A percentile compares a stretch with the other conserved stretches of the same genome.
Evolutionary conservation across 805 yeast species (phyloP).

Genomic region (Kodamaea laetipori): DNA sequence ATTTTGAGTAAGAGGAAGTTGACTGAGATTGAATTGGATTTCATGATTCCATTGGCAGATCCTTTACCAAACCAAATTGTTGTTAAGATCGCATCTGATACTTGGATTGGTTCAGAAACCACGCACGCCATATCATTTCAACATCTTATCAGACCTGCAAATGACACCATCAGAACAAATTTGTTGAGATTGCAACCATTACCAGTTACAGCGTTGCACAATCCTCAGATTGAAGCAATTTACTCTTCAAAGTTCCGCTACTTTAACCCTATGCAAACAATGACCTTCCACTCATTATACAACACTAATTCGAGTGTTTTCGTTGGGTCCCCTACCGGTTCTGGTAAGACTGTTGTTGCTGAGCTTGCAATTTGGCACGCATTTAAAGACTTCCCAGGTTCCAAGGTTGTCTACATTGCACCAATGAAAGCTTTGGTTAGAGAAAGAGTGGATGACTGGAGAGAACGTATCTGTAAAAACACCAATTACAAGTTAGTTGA

Average conservation of each 20-base stretch:
- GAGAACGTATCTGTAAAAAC: slow-evolving; percentile 48
- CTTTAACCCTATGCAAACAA: slow-evolving; percentile 98
- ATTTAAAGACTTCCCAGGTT: slow-evolving; percentile 73
- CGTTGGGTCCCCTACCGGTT: slow-evolving; percentile 97
- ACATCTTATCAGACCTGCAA: slow-evolving; percentile 84
- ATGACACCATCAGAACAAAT: slow-evolving; percentile 83
- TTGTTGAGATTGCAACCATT: slow-evolving; percentile 80
- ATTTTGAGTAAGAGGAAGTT: slow-evolving; percentile 62
- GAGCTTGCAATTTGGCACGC: slow-evolving; percentile 98
- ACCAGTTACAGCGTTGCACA: slow-evolving; percentile 78
- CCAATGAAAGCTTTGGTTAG: slow-evolving; percentile 88
- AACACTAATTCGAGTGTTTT: slow-evolving; percentile 77
- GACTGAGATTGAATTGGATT: slow-evolving; percentile 72
- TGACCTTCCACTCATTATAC: slow-evolving; percentile 89
- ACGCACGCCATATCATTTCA: slow-evolving; percentile 81
- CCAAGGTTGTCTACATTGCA: slow-evolving; percentile 82
- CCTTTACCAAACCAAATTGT: slow-evolving; percentile 90
- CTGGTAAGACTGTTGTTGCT: slow-evolving; percentile 95
- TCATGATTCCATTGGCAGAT: slow-evolving; percentile 87
- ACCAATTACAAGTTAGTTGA: slow-evolving; percentile 64
- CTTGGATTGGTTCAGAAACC: slow-evolving; percentile 87
- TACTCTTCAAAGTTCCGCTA: slow-evolving; percentile 71
- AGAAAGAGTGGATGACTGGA: slow-evolving; percentile 84
- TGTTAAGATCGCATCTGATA: slow-evolving; percentile 76
- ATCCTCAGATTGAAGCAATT: slow-evolving; percentile 64